These are phyloP conservation scores for Corrigiola litoralis DNA, from an alignment of 179 eudicot genomes.

Conservation along the genomic window DNA sequence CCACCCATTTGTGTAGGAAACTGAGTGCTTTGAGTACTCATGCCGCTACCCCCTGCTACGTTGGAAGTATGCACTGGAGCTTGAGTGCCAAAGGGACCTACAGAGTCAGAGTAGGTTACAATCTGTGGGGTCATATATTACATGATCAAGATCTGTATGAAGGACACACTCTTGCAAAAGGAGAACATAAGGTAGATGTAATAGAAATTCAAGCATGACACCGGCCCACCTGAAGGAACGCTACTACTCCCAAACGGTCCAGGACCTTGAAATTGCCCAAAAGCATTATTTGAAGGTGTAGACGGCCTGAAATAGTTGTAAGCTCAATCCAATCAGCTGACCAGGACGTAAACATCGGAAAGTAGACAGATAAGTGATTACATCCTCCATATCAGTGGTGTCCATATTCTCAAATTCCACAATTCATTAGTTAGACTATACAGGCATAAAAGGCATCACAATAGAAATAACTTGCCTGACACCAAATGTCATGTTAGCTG, in stretches of 20 bases:
- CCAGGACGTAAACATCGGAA: not conserved
- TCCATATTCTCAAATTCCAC: not conserved
- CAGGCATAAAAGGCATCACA: not conserved
- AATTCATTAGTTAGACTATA: not conserved
- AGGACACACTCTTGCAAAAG: too few relatives aligned
- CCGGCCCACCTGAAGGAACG: slow-evolving; percentile 41
- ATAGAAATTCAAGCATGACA: slow-evolving; percentile 9
- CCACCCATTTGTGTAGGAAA: slow-evolving; percentile 35
- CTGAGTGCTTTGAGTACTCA: slow-evolving; percentile 29
- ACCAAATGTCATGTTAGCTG: slow-evolving; percentile 42
- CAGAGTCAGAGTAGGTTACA: too few relatives aligned
- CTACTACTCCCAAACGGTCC: slow-evolving; percentile 28
- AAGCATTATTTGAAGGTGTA: slow-evolving; percentile 45
- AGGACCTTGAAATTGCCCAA: slow-evolving; percentile 55
- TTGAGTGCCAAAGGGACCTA: slow-evolving; percentile 46
- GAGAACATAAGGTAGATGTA: slow-evolving; percentile 6
- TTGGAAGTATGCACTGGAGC: slow-evolving; percentile 24
- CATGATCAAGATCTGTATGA: not conserved
- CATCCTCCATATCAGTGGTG: too few relatives aligned
- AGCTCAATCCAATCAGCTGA: slow-evolving; percentile 19
- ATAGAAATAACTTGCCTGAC: slow-evolving; percentile 36
- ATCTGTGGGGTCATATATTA: too few relatives aligned
- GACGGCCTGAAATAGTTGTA: slow-evolving; percentile 41
- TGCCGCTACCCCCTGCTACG: not conserved
- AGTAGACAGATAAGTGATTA: not conserved